Conservation (phyloP, 1,284 basidiomycete genomes). For the Pseudozyma tsukubaensis region DNA sequence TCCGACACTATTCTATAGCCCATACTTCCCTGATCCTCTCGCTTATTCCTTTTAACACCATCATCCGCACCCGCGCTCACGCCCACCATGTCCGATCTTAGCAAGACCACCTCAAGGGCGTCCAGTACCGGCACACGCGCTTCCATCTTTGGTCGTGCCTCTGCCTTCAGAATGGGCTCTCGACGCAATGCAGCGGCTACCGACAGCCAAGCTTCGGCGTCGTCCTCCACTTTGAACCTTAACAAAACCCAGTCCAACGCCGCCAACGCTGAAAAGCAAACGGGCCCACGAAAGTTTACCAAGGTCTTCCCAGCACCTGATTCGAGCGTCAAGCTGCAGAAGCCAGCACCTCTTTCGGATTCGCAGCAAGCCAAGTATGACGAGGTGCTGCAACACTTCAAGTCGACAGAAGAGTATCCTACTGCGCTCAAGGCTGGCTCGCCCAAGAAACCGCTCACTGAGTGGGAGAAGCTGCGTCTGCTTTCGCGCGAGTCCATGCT, state of each 20-base stretch:
- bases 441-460: slow-evolving; percentile 51
- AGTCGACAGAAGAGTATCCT: slow-evolving; percentile 44
- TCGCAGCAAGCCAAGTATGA: slow-evolving; percentile 56
- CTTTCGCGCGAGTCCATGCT: slow-evolving; percentile 66
- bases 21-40: background rate
- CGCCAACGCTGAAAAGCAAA: background rate
- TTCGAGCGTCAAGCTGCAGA: slow-evolving; percentile 43
- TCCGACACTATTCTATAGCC: background rate
- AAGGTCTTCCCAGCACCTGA: slow-evolving; percentile 56
- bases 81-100: slow-evolving; percentile 38
- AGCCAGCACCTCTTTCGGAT: slow-evolving; percentile 44
- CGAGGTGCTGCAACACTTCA: slow-evolving; percentile 55
- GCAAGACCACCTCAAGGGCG: slow-evolving; percentile 35
- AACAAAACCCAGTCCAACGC: slow-evolving; percentile 1
- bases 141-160: slow-evolving; percentile 44
- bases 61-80: background rate
- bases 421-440: slow-evolving; percentile 38
- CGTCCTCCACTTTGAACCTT: slow-evolving; percentile 7
- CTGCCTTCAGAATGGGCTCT: slow-evolving; percentile 40
- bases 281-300: slow-evolving; percentile 37
- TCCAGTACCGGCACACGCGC: slow-evolving; percentile 39
- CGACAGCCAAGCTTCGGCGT: slow-evolving; percentile 23
- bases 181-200: slow-evolving; percentile 28
- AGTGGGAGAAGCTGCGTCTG: slow-evolving; percentile 67
- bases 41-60: background rate